phyloP scores from a whole-genome alignment of 2,329 filamentous ascomycete genomes.

The Monilinia vaccinii-corymbosi region DNA sequence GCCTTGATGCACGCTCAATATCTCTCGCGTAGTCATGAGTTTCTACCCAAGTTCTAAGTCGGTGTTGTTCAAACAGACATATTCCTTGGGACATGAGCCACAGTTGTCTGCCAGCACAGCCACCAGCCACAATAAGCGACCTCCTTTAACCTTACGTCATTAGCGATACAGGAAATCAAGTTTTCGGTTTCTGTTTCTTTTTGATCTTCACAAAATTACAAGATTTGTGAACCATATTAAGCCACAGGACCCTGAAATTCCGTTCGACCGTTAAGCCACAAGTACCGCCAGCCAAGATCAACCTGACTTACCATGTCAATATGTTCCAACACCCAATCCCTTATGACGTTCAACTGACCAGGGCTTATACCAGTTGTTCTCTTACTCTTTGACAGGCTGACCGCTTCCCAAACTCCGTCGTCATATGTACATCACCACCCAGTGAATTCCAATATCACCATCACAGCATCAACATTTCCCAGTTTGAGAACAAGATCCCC shows the following conservation, averaged over 20 bases:
- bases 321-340: no score
- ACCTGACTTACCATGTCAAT: neutral
- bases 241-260: constrained; percentile 4
- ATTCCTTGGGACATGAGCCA: neutral
- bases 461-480: neutral
- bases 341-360: neutral
- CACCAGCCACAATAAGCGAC: neutral
- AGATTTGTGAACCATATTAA: neutral
- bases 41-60: neutral
- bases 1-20: neutral
- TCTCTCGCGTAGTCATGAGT: neutral
- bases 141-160: neutral
- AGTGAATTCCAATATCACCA: neutral
- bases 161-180: neutral
- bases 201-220: neutral
- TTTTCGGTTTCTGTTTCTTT: neutral
- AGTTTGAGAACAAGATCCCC: neutral
- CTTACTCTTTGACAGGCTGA: neutral
- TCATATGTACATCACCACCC: neutral
- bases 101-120: neutral
- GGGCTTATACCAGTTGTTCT: neutral
- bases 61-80: neutral
- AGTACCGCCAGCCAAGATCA: constrained; percentile 3
- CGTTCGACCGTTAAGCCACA: neutral
- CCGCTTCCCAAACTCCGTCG: neutral